Conservation (phyloP, 768 basidiomycete species). For the Xerocomellus amylosporus region DNA sequence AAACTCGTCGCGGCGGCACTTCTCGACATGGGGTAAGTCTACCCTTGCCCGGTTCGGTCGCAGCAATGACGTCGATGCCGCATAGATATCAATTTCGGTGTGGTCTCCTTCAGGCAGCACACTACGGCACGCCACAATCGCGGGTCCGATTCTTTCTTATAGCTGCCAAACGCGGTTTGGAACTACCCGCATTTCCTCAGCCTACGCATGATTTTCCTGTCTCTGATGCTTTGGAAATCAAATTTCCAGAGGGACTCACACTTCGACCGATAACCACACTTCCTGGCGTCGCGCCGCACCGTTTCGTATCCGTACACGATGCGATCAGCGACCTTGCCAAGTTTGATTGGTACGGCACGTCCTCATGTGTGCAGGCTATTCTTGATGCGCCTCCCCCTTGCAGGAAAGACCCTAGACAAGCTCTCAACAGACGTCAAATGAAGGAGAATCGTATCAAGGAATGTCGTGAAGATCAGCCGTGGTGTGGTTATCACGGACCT, state of each 20-base stretch:
- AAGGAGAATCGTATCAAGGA: slow-evolving; percentile 30
- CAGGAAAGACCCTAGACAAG: slow-evolving; percentile 26
- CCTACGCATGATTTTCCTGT: slow-evolving; percentile 44
- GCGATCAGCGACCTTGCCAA: slow-evolving; percentile 70
- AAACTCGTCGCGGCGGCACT: slow-evolving; percentile 64
- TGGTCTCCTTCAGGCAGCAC: slow-evolving; percentile 44
- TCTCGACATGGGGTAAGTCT: slow-evolving; percentile 61
- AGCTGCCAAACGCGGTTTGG: slow-evolving; percentile 36
- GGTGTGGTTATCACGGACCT: slow-evolving; percentile 33
- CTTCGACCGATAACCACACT: slow-evolving; percentile 46
- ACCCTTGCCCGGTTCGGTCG: background rate
- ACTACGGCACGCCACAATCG: slow-evolving; percentile 46
- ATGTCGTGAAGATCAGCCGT: slow-evolving; percentile 35
- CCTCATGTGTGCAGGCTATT: background rate
- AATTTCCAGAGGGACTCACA: slow-evolving; percentile 39
- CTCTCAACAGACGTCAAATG: slow-evolving; percentile 12
- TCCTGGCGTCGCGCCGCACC: slow-evolving; percentile 54
- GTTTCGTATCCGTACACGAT: slow-evolving; percentile 60
- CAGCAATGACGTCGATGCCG: background rate
- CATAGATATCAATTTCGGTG: slow-evolving; percentile 44
- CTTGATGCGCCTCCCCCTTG: background rate
- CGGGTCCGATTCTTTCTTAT: slow-evolving; percentile 51
- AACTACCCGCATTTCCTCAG: slow-evolving; percentile 40
- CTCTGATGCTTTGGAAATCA: slow-evolving; percentile 47
- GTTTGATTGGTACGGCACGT: slow-evolving; percentile 65